These are phyloP conservation scores for Blastomyces gilchristii DNA, from an alignment of 2,329 filamentous ascomycete species.

Conservation along the genomic window DNA sequence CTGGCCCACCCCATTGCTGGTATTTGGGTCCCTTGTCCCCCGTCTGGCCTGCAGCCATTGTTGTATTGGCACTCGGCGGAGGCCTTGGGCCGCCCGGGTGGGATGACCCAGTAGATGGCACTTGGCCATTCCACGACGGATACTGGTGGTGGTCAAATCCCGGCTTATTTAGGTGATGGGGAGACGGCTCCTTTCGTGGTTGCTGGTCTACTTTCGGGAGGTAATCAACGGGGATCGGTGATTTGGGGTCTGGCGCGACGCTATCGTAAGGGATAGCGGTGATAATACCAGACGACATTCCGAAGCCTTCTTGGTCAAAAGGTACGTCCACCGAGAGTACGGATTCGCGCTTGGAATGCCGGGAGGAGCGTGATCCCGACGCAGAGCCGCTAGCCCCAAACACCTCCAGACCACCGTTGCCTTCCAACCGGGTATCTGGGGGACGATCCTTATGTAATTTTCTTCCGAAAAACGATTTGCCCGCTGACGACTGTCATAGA, in stretches of 20 bases:
- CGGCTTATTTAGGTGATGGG: conserved; percentile 72
- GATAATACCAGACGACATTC: conserved; percentile 69
- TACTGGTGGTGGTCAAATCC: conserved; percentile 82
- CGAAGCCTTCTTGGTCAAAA: conserved; percentile 48
- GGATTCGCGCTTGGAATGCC: conserved; percentile 63
- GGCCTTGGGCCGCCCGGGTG: conserved; percentile 54
- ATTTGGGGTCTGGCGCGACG: conserved; percentile 53
- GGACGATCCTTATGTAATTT: conserved; percentile 64
- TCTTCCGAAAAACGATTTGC: conserved; percentile 79
- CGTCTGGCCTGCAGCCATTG: conserved; percentile 61
- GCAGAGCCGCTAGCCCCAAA: conserved; percentile 54
- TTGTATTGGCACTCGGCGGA: conserved; percentile 46
- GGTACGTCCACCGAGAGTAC: conserved; percentile 60
- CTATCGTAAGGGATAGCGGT: conserved; percentile 81
- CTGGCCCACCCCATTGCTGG: conserved; percentile 63
- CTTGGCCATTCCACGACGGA: conserved; percentile 55
- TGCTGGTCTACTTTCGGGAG: conserved; percentile 54
- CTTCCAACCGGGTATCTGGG: conserved; percentile 42
- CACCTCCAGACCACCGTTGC: conserved; percentile 48
- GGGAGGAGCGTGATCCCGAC: conserved; percentile 58
- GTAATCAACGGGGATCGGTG: conserved; percentile 63
- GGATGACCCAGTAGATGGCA: conserved; percentile 40
- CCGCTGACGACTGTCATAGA: conserved; percentile 70
- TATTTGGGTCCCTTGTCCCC: conserved; percentile 60
- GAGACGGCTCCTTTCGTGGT: conserved; percentile 59